phyloP scores from a whole-genome alignment of 2,329 filamentous ascomycete genomes.

The Capronia coronata region DNA sequence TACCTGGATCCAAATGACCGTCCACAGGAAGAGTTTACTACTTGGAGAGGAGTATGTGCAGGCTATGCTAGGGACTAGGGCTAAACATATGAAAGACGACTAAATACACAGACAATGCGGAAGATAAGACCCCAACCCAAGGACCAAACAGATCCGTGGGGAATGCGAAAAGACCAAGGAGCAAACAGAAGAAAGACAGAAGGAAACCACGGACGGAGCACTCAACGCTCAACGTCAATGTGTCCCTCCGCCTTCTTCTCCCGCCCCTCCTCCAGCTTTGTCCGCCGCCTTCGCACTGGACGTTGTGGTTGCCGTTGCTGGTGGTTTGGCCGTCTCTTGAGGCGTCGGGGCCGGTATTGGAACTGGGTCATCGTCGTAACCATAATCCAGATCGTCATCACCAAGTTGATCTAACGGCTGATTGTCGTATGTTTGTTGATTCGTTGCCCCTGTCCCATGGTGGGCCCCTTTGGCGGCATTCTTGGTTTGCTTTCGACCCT shows the following conservation, averaged over 20 bases:
- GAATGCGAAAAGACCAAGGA: slow-evolving; percentile 12
- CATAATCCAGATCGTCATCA: slow-evolving; percentile 46
- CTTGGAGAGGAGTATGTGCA: slow-evolving; percentile 26
- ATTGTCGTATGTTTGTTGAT: slow-evolving; percentile 39
- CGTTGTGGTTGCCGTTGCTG: slow-evolving; percentile 14
- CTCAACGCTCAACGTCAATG: slow-evolving; percentile 20
- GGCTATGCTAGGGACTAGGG: slow-evolving; percentile 21
- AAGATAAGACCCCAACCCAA: slow-evolving; percentile 4
- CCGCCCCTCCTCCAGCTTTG: slow-evolving; percentile 21
- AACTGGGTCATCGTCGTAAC: slow-evolving; percentile 47
- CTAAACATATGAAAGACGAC: neutral
- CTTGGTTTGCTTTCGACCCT: slow-evolving; percentile 77
- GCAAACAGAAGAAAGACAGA: slow-evolving; percentile 2
- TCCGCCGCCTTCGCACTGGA: slow-evolving; percentile 15
- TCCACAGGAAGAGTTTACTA: neutral
- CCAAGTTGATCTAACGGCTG: slow-evolving; percentile 39
- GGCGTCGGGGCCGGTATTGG: slow-evolving; percentile 35
- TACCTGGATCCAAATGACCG: neutral
- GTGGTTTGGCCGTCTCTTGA: slow-evolving; percentile 30
- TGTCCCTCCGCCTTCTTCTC: slow-evolving; percentile 20
- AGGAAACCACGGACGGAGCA: neutral
- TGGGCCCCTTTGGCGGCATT: slow-evolving; percentile 47
- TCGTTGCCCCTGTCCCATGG: slow-evolving; percentile 30
- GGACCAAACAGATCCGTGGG: slow-evolving; percentile 11
- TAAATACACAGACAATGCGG: slow-evolving; percentile 16